Base-by-base conservation (phyloP, 2,329 filamentous ascomycete genomes). In the Mycosphaerella sp. region DNA sequence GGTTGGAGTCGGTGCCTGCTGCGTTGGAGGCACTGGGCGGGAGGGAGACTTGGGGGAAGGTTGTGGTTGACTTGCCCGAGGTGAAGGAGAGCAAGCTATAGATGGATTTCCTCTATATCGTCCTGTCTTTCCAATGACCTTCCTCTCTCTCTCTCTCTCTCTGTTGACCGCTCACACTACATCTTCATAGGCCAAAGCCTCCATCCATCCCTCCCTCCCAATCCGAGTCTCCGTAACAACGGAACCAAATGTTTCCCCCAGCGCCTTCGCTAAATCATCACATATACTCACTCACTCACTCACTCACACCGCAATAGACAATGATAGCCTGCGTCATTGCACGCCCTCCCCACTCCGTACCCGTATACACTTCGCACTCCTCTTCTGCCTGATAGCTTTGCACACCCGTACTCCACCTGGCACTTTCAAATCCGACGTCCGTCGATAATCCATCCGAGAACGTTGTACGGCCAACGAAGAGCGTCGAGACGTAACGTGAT, bases 31-130 rank as follows among this genome's bases (percentile, higher is more conserved):
- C 86, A 2, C 71, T 97, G 49, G 90, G 88, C 1, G 81, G 81
- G 1, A 77, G 91, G 53, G 87, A 86, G 44, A 95, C 89, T 1
- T 97, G 91, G 91, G 91, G 91, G 0, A 97, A 97, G 77, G 91
- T 97, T 0, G 88, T 96, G 1, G 84, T 96, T 16, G 88, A 88
- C 71, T 76, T 97, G 37, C 83, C 85, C 1, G 86, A 89, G 61
- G 76, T 81, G 40, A 77, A 75, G 6, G 73, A 76, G 56, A 64
- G 64, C 50, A 67, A 69, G 62, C 50, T 72, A 39, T 70, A 65
- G 47, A 42, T 35, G 21, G 27, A 39, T 32, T 7, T 28, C 1
- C 2, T 28, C 6, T 35, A 4, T 37, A 9, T 45, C 30, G 18
- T 45, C 4, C 43, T 45, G 34, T 45, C 43, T 30, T 37, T 6